Evolutionary conservation across 768 basidiomycete genomes (phyloP), one percentile per base, ranked within the genome.

Genomic region (Termitomyces sp.): DNA sequence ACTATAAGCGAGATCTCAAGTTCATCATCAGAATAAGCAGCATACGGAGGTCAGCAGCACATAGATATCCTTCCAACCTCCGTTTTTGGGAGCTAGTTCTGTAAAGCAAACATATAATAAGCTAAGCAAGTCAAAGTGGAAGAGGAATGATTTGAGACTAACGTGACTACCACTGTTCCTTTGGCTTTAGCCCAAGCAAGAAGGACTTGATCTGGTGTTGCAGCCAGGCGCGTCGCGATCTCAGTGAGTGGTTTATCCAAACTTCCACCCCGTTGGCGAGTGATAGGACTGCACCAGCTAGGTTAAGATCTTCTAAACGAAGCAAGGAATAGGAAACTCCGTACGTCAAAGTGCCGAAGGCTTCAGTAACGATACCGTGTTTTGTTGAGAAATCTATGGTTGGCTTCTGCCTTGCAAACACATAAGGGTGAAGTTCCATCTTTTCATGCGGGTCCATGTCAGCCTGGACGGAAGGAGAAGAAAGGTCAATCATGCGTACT

Each of bases 171-270:
- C 10, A 85, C 81, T 1, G 75, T 81, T 41, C 84, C 84, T 66
- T 91, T 90, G 32, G 79, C 76, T 62, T 75, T 79, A 3, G 83
- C 82, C 88, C 89, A 91, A 0, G 80, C 72, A 55, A 90, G 78
- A 24, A 91, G 71, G 38, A 90, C 82, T 63, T 91, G 90, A 3
- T 80, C 81, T 0, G 83, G 74, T 3, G 81, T 79, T 20, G 80
- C 80, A 4, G 79, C 78, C 9, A 84, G 70, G 13, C 81, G 73
- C 35, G 73, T 70, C 0, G 86, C 86, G 13, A 82, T 80, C n/a
- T 74, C 75, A n/a, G 72, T 62, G 7, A 90, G 69, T 1, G 80
- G 76, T 9, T 68, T 68, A 64, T 89, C 87, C 0, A 92, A 79
- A 0, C 86, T 81, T 0, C 89, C 88, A 8, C 82, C 84, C 2